Percentiles rank a stretch among this genome's conserved stretches.
Evolutionary conservation across 2,329 filamentous ascomycete species (phyloP).

Genomic region (Penicillium sp.): DNA sequence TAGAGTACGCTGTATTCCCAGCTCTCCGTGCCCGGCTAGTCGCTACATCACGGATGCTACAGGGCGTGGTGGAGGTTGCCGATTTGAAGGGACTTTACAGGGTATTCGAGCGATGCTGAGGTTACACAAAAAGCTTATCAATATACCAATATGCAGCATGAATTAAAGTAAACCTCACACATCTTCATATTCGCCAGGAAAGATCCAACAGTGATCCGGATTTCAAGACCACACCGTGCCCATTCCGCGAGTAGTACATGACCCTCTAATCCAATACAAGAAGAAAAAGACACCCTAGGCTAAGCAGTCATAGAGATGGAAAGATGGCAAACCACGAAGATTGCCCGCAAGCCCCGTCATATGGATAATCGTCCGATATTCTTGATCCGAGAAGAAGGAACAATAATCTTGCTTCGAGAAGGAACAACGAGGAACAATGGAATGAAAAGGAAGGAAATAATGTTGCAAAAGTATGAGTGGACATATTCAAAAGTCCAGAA

Average conservation of each 20-base stretch:
- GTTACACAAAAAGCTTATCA: neutral
- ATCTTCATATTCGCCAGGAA: neutral
- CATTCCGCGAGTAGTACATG: conserved; percentile 3
- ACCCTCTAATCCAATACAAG: conserved; percentile 1
- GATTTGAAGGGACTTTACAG: conserved; percentile 88
- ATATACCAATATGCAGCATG: neutral
- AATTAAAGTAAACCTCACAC: neutral
- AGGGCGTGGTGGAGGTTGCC: conserved; percentile 78
- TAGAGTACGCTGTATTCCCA: conserved; percentile 87
- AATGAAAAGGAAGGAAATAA: neutral
- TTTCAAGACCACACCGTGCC: conserved; percentile 6
- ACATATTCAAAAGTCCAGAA: neutral
- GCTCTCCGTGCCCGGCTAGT: conserved; percentile 78
- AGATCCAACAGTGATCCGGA: neutral
- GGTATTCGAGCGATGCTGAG: conserved; percentile 88
- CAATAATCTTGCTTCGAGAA: too few species aligned
- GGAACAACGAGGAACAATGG: neutral
- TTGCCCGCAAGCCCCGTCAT: neutral
- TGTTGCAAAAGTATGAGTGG: neutral
- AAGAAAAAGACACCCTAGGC: neutral
- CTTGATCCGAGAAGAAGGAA: neutral
- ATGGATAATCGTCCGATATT: conserved; percentile 3
- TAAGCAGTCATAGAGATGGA: neutral
- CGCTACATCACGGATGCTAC: conserved; percentile 72
- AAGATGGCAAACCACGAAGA: neutral